Evolutionary conservation across 257 asterid genomes (phyloP).

Genomic region (Nicotiana undulata): DNA sequence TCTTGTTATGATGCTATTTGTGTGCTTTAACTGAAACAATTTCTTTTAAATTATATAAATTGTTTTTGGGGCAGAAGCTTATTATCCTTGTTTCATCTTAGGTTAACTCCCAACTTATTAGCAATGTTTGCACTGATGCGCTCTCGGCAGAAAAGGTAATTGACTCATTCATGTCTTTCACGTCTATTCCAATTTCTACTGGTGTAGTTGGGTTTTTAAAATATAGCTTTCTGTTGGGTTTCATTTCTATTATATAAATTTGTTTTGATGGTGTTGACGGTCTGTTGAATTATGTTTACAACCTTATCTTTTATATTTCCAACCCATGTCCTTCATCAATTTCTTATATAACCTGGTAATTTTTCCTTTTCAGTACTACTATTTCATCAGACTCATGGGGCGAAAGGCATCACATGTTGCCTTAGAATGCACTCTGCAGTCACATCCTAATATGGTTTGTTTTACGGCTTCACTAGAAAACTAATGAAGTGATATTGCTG

Average conservation of each 20-base stretch:
- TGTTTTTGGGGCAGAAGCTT: background rate
- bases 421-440: constrained; percentile 91
- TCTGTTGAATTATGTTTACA: background rate
- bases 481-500: background rate
- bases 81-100: constrained; percentile 23
- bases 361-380: constrained; percentile 67
- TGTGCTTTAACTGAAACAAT: background rate
- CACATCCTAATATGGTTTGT: constrained; percentile 94
- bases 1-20: background rate
- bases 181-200: background rate
- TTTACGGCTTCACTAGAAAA: background rate
- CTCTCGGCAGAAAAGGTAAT: constrained; percentile 94
- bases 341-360: background rate
- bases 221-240: background rate
- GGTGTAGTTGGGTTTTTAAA: background rate
- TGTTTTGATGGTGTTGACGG: background rate
- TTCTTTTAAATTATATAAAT: background rate
- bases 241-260: background rate
- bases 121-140: constrained; percentile 96
- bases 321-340: background rate
- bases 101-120: constrained; percentile 98
- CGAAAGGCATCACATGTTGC: constrained; percentile 98
- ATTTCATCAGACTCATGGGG: constrained; percentile 95
- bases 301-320: background rate
- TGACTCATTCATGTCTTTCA: background rate